Percentiles rank a stretch among this genome's conserved stretches.
Evolutionary conservation across 768 basidiomycete genomes (phyloP).

Genomic region (Naematelia encephala): DNA sequence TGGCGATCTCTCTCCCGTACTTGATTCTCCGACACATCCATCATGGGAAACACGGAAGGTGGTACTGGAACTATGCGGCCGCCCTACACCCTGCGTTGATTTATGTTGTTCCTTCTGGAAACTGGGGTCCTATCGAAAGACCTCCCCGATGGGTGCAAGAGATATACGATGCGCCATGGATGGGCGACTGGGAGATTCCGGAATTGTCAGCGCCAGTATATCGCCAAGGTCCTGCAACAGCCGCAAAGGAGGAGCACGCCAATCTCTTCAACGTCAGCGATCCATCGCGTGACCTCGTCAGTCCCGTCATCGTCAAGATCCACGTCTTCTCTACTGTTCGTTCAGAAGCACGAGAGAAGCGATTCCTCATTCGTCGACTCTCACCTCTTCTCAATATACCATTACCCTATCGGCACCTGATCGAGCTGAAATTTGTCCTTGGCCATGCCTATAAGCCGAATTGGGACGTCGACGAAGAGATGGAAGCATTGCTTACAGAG

Average conservation of each 20-base stretch:
- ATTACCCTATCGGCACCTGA: slow-evolving; percentile 15
- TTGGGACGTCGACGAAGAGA: slow-evolving; percentile 3
- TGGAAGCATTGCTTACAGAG: slow-evolving; percentile 11
- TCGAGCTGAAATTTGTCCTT: slow-evolving; percentile 31
- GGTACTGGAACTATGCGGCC: slow-evolving; percentile 27
- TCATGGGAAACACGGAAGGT: slow-evolving; percentile 9
- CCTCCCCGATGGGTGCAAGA: slow-evolving; percentile 23
- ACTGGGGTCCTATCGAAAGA: slow-evolving; percentile 11
- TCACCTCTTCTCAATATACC: slow-evolving; percentile 12
- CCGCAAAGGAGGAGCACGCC: too few relatives aligned
- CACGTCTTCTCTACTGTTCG: slow-evolving; percentile 31
- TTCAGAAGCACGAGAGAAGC: slow-evolving; percentile 3
- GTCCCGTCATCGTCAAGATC: slow-evolving; percentile 19
- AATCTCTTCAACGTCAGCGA: background rate
- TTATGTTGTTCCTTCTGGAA: slow-evolving; percentile 16
- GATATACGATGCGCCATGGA: slow-evolving; percentile 24
- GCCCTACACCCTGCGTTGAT: slow-evolving; percentile 13
- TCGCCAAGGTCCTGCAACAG: background rate
- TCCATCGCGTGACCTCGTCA: background rate
- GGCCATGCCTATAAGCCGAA: slow-evolving; percentile 16
- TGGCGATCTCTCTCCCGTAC: background rate
- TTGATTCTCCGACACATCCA: background rate
- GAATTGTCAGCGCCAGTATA: slow-evolving; percentile 14
- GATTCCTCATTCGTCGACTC: slow-evolving; percentile 15
- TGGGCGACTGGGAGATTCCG: slow-evolving; percentile 23